These are phyloP conservation scores for Epichloe festucae DNA, from an alignment of 2,329 filamentous ascomycete species.

Conservation along the genomic window DNA sequence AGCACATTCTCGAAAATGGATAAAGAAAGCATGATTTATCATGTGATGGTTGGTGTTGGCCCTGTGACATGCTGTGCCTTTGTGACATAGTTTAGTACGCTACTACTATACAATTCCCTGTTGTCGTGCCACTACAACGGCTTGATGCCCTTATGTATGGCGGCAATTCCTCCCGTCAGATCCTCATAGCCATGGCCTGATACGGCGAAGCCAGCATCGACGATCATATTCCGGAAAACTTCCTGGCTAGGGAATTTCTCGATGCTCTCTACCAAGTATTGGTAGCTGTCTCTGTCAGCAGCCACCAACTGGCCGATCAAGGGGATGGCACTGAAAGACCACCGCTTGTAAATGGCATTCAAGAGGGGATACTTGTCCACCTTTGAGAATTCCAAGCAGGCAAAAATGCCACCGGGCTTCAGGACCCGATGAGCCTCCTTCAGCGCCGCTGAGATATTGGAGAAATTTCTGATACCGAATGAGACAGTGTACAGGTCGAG, in stretches of 20 bases:
- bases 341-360: slow-evolving; percentile 81
- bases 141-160: slow-evolving; percentile 95
- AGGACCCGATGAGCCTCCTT: slow-evolving; percentile 76
- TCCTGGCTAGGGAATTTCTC: slow-evolving; percentile 81
- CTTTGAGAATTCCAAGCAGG: slow-evolving; percentile 90
- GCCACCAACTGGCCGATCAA: slow-evolving; percentile 92
- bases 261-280: slow-evolving; percentile 97
- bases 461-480: slow-evolving; percentile 96
- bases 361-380: slow-evolving; percentile 62
- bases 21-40: background rate
- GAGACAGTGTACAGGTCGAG: slow-evolving; percentile 95
- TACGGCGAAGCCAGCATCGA: slow-evolving; percentile 71
- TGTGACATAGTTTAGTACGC: slow-evolving; percentile 1
- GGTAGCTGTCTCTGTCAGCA: slow-evolving; percentile 88
- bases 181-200: slow-evolving; percentile 80
- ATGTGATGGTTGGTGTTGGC: slow-evolving; percentile 12
- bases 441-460: slow-evolving; percentile 73
- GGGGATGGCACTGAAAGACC: slow-evolving; percentile 91
- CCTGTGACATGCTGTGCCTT: slow-evolving; percentile 3
- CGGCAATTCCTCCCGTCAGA: slow-evolving; percentile 81
- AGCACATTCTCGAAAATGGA: no score
- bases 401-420: slow-evolving; percentile 90
- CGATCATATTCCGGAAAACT: slow-evolving; percentile 73
- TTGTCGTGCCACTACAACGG: slow-evolving; percentile 29
- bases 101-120: background rate